Evolutionary conservation across 345 rosid genomes (phyloP).

Genomic region (Rhizophora mangle): DNA sequence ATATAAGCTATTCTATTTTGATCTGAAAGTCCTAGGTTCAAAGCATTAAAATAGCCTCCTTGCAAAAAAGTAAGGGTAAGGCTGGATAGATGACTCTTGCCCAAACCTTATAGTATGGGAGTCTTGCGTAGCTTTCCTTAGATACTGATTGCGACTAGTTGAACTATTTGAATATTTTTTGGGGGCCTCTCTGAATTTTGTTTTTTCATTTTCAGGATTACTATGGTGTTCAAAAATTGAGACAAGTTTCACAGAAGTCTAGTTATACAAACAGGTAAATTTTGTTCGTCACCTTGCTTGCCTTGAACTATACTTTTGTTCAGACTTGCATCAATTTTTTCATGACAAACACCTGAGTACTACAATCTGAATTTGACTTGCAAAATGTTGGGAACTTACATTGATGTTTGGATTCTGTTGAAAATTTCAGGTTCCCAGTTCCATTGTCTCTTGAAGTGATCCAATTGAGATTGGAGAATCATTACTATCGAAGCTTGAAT

Average conservation of each 20-base stretch:
- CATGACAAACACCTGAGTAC: neutral
- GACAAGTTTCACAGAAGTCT: conserved; percentile 63
- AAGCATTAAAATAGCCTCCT: too few species aligned
- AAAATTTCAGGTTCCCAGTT: conserved; percentile 67
- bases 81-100: too few species aligned
- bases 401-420: neutral
- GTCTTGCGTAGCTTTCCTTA: too few species aligned
- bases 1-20: too few species aligned
- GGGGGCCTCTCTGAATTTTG: neutral
- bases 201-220: conserved; percentile 60
- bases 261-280: conserved; percentile 78
- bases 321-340: neutral
- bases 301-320: neutral
- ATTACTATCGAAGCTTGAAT: conserved; percentile 74
- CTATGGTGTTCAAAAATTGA: conserved; percentile 71
- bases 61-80: too few species aligned
- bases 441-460: conserved; percentile 75
- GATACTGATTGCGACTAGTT: neutral
- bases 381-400: neutral
- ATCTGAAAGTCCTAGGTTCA: too few species aligned
- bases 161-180: neutral
- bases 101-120: too few species aligned
- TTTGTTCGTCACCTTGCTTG: neutral
- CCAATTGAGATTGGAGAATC: conserved; percentile 68
- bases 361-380: neutral